These are phyloP conservation scores for Linderniella brevidens DNA, from an alignment of 257 asterid species.

Conservation along the genomic window DNA sequence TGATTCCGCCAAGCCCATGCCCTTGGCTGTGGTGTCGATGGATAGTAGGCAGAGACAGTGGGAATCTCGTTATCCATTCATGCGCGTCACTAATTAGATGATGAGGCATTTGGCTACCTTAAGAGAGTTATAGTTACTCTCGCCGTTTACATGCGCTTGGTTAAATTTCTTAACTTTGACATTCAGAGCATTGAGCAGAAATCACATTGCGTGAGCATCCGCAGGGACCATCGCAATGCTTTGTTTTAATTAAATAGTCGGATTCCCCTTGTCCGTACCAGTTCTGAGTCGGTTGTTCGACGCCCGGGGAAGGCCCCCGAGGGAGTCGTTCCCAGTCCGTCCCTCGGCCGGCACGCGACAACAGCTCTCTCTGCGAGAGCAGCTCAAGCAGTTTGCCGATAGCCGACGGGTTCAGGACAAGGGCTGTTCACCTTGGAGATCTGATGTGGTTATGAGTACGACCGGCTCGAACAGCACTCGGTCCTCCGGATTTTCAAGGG, in stretches of 20 bases:
- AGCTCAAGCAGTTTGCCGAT: too few species aligned
- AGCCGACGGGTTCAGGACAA: too few species aligned
- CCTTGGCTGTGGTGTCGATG: slow-evolving; percentile 15
- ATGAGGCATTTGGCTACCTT: too few species aligned
- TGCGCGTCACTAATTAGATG: too few species aligned
- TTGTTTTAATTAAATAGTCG: slow-evolving; percentile 40
- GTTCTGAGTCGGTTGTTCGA: not conserved
- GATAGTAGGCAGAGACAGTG: slow-evolving; percentile 14
- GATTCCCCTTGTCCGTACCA: slow-evolving; percentile 31
- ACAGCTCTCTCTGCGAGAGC: too few species aligned
- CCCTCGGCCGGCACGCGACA: too few species aligned
- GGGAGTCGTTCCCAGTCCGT: too few species aligned
- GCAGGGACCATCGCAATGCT: slow-evolving; percentile 48
- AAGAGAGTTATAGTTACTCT: slow-evolving; percentile 22
- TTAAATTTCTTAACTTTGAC: slow-evolving; percentile 20
- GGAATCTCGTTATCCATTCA: slow-evolving; percentile 28
- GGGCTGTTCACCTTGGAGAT: too few species aligned
- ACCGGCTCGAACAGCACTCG: too few species aligned
- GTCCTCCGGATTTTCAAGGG: too few species aligned
- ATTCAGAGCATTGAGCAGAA: slow-evolving; percentile 39
- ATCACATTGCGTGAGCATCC: slow-evolving; percentile 36
- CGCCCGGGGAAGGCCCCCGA: too few species aligned
- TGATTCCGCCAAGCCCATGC: slow-evolving; percentile 22
- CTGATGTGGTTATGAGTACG: too few species aligned
- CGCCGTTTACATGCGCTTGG: slow-evolving; percentile 25